Evolutionary conservation across 192 early-diverging fungal species (phyloP).

Genomic region (Linnemannia zychae): DNA sequence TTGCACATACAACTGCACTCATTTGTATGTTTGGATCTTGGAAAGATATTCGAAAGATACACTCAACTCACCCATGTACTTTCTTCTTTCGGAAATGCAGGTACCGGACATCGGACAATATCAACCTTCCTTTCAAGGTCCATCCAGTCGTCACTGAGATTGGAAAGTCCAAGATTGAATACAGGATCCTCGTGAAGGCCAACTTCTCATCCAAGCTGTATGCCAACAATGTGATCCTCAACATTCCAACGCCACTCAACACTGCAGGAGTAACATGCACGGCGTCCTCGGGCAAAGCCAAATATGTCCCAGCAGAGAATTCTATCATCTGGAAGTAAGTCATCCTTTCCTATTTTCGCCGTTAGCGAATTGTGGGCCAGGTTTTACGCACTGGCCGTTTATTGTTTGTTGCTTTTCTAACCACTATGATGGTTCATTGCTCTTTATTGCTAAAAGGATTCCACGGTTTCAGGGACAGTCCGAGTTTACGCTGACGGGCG

Average conservation of each 20-base stretch:
- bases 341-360: background rate
- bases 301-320: slow-evolving; percentile 96
- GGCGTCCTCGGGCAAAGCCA: slow-evolving; percentile 89
- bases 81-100: slow-evolving; percentile 37
- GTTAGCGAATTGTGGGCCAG: background rate
- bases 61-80: background rate
- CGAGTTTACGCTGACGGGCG: slow-evolving; percentile 85
- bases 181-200: slow-evolving; percentile 89
- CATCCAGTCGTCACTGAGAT: slow-evolving; percentile 93
- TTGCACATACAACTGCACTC: background rate
- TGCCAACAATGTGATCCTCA: slow-evolving; percentile 91
- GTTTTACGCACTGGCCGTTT: background rate
- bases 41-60: background rate
- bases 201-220: slow-evolving; percentile 91
- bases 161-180: slow-evolving; percentile 86
- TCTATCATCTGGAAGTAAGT: slow-evolving; percentile 94
- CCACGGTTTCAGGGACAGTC: slow-evolving; percentile 91
- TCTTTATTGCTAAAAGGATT: slow-evolving; percentile 69
- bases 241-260: slow-evolving; percentile 93
- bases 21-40: background rate
- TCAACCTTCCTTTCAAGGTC: slow-evolving; percentile 96
- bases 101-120: slow-evolving; percentile 95
- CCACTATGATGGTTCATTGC: slow-evolving; percentile 16
- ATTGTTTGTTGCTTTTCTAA: background rate
- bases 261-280: slow-evolving; percentile 86